Evolutionary conservation across 176 grass and related monocot genomes (phyloP).

Genomic region (Carex scoparia): DNA sequence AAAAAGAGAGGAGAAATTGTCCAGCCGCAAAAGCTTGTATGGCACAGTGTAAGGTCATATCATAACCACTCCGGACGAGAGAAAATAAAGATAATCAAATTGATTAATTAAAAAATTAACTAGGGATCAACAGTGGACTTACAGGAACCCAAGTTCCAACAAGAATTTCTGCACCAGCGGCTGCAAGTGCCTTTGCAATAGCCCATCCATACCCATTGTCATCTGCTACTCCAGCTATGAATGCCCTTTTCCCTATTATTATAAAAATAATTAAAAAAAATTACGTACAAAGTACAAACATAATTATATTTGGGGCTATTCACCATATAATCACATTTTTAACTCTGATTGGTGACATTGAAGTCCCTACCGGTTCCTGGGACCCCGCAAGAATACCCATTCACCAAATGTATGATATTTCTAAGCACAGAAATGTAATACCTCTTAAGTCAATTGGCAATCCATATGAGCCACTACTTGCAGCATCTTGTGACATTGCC

Average conservation of each 20-base stretch:
- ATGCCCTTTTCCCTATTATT: slow-evolving; percentile 77
- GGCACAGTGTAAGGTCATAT: background rate
- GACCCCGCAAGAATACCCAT: background rate
- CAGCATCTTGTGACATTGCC: slow-evolving; percentile 51
- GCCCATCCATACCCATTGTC: slow-evolving; percentile 99
- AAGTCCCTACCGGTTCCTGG: background rate
- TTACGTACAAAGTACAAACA: background rate
- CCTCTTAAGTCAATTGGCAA: slow-evolving; percentile 86
- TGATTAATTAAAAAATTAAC: background rate
- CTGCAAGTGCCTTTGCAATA: slow-evolving; percentile 94
- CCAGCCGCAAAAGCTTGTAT: background rate
- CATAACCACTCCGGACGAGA: background rate
- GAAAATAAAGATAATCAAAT: background rate
- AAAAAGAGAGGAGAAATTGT: background rate
- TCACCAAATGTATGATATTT: background rate
- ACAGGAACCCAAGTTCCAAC: slow-evolving; percentile 99
- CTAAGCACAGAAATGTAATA: slow-evolving; percentile 5
- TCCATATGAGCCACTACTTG: slow-evolving; percentile 30
- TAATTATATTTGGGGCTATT: background rate
- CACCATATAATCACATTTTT: background rate
- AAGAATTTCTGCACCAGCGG: slow-evolving; percentile 90
- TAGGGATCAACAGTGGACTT: slow-evolving; percentile 23
- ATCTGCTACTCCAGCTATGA: slow-evolving; percentile 97
- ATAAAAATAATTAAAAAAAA: background rate
- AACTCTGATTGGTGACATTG: background rate